phyloP scores from a whole-genome alignment of 768 basidiomycete species.

The Mycena belliarum region DNA sequence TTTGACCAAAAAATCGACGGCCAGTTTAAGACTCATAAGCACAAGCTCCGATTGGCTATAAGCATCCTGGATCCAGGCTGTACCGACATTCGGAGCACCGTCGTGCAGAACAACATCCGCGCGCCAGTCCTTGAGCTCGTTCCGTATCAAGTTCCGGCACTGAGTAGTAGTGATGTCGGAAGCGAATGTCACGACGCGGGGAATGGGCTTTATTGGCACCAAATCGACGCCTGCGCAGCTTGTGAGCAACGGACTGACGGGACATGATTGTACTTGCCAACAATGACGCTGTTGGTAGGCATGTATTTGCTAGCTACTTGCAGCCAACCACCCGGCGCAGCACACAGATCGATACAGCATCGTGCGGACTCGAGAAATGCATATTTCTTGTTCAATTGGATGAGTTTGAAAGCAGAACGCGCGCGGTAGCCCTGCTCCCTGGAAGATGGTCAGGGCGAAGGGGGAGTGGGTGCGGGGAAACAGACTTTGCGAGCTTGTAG shows the following conservation, averaged over 20 bases:
- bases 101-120: conserved; percentile 98
- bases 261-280: conserved; percentile 55
- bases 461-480: not conserved
- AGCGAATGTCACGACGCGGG: conserved; percentile 87
- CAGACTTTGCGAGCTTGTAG: conserved; percentile 91
- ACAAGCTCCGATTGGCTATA: conserved; percentile 97
- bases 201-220: conserved; percentile 94
- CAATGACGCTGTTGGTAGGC: conserved; percentile 88
- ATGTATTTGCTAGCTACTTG: conserved; percentile 98
- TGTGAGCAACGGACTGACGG: conserved; percentile 11
- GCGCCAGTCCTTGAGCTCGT: conserved; percentile 97
- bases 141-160: conserved; percentile 84
- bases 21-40: conserved; percentile 91
- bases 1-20: conserved; percentile 90
- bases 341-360: conserved; percentile 97
- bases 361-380: conserved; percentile 83
- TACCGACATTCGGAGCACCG: conserved; percentile 99
- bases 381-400: conserved; percentile 98
- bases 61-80: conserved; percentile 98
- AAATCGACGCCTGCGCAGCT: conserved; percentile 79
- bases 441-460: conserved; percentile 12
- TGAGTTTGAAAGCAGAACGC: conserved; percentile 98
- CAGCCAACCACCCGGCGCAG: conserved; percentile 98
- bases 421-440: conserved; percentile 99
- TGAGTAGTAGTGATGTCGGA: conserved; percentile 92